These are phyloP conservation scores for Triangularia verruculosa DNA, from an alignment of 2,329 filamentous ascomycete species.

Conservation along the genomic window DNA sequence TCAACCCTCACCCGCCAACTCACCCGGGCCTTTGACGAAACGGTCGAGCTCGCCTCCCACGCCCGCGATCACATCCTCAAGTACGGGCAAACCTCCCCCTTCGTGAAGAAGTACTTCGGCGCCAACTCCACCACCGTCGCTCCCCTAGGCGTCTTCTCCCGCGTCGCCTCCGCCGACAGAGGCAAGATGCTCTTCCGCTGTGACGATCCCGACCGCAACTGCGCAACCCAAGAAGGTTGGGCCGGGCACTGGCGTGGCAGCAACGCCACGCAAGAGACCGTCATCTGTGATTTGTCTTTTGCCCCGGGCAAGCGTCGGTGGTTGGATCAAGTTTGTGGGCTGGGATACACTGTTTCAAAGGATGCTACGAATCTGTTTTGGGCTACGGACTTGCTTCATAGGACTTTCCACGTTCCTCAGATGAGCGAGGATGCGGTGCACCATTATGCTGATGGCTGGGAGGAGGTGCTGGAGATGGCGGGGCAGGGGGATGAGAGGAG, in stretches of 20 bases:
- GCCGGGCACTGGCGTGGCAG: conserved; percentile 65
- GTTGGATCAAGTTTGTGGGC: conserved; percentile 57
- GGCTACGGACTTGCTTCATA: conserved; percentile 65
- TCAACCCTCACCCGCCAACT: conserved; percentile 57
- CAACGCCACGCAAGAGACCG: conserved; percentile 64
- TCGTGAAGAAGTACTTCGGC: conserved; percentile 67
- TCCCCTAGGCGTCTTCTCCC: conserved; percentile 61
- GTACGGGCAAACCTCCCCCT: conserved; percentile 54
- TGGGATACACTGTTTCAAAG: conserved; percentile 60
- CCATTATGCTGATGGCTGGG: conserved; percentile 60
- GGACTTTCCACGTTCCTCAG: conserved; percentile 59
- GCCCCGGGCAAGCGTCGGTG: conserved; percentile 45
- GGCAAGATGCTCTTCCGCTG: conserved; percentile 60
- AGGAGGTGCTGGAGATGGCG: conserved; percentile 52
- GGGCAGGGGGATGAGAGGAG: conserved; percentile 44
- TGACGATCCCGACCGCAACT: conserved; percentile 66
- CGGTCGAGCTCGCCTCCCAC: conserved; percentile 55
- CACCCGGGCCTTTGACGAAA: conserved; percentile 54
- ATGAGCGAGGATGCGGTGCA: conserved; percentile 59
- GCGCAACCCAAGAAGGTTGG: conserved; percentile 56
- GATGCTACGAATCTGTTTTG: conserved; percentile 60
- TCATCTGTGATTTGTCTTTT: conserved; percentile 66
- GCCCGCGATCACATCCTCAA: conserved; percentile 61
- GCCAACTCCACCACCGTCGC: conserved; percentile 55
- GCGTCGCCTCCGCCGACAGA: conserved; percentile 57